phyloP scores from a whole-genome alignment of 2,329 filamentous ascomycete species.

The Pseudogymnoascus sp. region DNA sequence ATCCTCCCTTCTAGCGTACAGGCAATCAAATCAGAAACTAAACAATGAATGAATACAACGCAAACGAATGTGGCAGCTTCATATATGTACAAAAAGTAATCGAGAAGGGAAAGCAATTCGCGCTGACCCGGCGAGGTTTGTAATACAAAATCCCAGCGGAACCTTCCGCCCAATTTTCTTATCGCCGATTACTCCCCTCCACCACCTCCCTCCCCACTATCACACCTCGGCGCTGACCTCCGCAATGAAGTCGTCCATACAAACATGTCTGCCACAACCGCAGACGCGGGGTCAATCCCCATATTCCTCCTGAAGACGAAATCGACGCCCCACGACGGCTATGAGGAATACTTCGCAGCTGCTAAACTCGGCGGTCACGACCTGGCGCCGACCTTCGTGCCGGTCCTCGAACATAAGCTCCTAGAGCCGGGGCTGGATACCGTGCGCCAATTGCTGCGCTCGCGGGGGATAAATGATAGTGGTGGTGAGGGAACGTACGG shows the following conservation, averaged over 20 bases:
- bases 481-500: constrained; percentile 45
- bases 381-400: constrained; percentile 63
- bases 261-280: constrained; percentile 16
- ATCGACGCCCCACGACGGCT: constrained; percentile 62
- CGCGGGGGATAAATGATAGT: constrained; percentile 33
- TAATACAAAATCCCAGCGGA: constrained; percentile 11
- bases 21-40: neutral
- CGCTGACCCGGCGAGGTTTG: neutral
- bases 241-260: neutral
- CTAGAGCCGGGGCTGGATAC: constrained; percentile 47
- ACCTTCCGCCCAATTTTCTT: constrained; percentile 16
- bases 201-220: neutral
- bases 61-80: neutral
- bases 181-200: constrained; percentile 26
- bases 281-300: constrained; percentile 34
- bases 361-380: constrained; percentile 31
- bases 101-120: neutral
- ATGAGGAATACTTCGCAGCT: constrained; percentile 57
- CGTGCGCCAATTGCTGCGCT: constrained; percentile 43
- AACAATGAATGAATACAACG: neutral
- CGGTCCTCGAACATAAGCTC: constrained; percentile 66
- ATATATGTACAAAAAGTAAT: constrained; percentile 7
- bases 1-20: neutral
- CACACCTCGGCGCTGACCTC: neutral
- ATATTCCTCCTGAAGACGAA: constrained; percentile 71